Base-by-base conservation (phyloP, 2,329 filamentous ascomycete species). In the Aspergillus tanneri region DNA sequence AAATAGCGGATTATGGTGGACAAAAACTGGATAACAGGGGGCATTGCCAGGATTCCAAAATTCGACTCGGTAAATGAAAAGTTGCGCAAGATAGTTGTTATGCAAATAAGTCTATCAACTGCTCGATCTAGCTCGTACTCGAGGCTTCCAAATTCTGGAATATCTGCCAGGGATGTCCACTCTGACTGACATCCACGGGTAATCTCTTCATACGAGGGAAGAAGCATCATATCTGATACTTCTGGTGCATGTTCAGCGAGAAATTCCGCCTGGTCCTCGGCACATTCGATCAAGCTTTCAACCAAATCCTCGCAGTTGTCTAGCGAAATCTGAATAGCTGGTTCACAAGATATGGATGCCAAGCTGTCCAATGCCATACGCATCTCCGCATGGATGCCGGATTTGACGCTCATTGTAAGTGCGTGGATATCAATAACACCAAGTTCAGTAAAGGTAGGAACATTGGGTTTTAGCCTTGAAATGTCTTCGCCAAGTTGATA, bases 21-120 rank as follows among this genome's bases (percentile, higher is more conserved):
- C 7, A 96, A 74, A 61, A 96, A 90, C 58, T 88, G 90, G 62
- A 96, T 79, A 14, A 96, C 85, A 5, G 81, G 72, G 43, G 90
- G 80, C 46, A 90, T 87, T 1, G 89, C 88, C 9, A 99, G 79
- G 0, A 85, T 72, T 3, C 70, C 69, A 58, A 93, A 89, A 58
- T 96, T 97, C 46, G 83, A 82, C 71, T 80, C 87, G 66, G 80
- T 80, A 67, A 96, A 96, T 0, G 93, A 97, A 12, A 96, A 79
- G 59, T 99, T 99, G 50, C 93, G 86, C 38, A 99, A 72, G 47
- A 96, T 91, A 0, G 90, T 95, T 1, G 90, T 95, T 55, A 97
- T 87, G 62, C 90, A 95, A 47, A 97, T 85, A 39, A 99, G 72
- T 50, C 87, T 83, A 59, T 96, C 91, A 3, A 91, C 90, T 2